Evolutionary conservation across 805 yeast species (phyloP).

Genomic region (Nematodospora valgi): DNA sequence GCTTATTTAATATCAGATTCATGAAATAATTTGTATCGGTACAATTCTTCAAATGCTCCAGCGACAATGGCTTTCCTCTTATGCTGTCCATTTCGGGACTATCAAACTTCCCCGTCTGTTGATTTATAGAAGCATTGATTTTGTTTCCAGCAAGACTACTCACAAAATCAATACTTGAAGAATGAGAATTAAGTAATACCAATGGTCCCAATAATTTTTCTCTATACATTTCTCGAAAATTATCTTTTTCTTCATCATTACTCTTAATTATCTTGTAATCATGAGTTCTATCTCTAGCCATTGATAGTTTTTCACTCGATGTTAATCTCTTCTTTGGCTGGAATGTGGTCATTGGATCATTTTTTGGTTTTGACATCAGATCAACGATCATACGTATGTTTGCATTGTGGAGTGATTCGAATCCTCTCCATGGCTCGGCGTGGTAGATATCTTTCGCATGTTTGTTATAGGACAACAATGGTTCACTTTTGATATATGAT

Average conservation of each 20-base stretch:
- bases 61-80: conserved; percentile 59
- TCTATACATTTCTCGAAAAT: conserved; percentile 56
- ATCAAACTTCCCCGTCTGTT: conserved; percentile 66
- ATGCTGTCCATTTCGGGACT: conserved; percentile 42
- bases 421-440: conserved; percentile 31
- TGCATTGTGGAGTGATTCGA: conserved; percentile 23
- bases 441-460: conserved; percentile 28
- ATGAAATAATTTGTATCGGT: conserved; percentile 65
- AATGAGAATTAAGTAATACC: conserved; percentile 39
- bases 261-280: conserved; percentile 56
- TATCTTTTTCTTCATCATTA: conserved; percentile 34
- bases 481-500: conserved; percentile 30
- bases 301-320: conserved; percentile 37
- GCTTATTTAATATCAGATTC: conserved; percentile 71
- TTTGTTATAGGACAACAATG: conserved; percentile 21
- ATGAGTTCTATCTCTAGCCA: conserved; percentile 62
- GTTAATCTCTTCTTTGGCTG: conserved; percentile 12
- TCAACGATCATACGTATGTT: conserved; percentile 33
- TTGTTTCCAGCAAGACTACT: conserved; percentile 69
- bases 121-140: conserved; percentile 64
- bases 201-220: conserved; percentile 63
- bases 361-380: conserved; percentile 20
- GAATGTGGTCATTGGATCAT: conserved; percentile 12
- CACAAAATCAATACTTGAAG: conserved; percentile 48
- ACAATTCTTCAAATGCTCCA: conserved; percentile 57